A percentile compares a stretch with the other conserved stretches of the same genome.
phyloP scores from a whole-genome alignment of 2,329 filamentous ascomycete species.

The Aspergillus calidoustus region DNA sequence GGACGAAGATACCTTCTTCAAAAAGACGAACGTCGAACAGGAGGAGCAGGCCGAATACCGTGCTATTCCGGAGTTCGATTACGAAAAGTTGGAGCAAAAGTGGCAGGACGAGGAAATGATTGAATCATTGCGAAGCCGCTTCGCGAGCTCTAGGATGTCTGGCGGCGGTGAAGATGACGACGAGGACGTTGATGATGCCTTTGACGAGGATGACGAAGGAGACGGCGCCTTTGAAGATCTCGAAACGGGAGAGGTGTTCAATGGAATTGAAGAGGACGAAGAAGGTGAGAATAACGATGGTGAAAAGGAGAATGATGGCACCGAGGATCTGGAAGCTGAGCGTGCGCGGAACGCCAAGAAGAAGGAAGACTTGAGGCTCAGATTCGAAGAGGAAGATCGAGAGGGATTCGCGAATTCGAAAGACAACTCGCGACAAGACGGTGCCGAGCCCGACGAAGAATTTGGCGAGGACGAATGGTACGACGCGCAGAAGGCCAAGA shows the following conservation, averaged over 20 bases:
- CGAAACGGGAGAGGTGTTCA: conserved; percentile 69
- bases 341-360: conserved; percentile 86
- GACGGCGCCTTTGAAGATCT: conserved; percentile 86
- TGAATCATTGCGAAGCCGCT: conserved; percentile 73
- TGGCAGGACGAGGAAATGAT: conserved; percentile 83
- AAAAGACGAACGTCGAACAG: conserved; percentile 57
- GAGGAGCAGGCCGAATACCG: conserved; percentile 70
- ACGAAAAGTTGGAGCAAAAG: conserved; percentile 78
- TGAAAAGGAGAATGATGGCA: conserved; percentile 50
- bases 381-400: conserved; percentile 97
- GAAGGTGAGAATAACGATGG: conserved; percentile 58
- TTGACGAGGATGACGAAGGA: conserved; percentile 67
- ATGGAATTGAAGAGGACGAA: conserved; percentile 47
- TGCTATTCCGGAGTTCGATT: conserved; percentile 77
- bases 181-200: conserved; percentile 55
- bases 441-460: conserved; percentile 68
- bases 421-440: conserved; percentile 75
- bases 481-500: conserved; percentile 89
- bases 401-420: conserved; percentile 87
- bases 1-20: conserved; percentile 70
- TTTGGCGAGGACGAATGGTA: conserved; percentile 99
- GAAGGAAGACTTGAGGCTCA: conserved; percentile 91
- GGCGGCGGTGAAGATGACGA: conserved; percentile 58
- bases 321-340: conserved; percentile 75
- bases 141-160: conserved; percentile 71